phyloP scores from a whole-genome alignment of 208 protist species.

The Leishmania gerbilli region DNA sequence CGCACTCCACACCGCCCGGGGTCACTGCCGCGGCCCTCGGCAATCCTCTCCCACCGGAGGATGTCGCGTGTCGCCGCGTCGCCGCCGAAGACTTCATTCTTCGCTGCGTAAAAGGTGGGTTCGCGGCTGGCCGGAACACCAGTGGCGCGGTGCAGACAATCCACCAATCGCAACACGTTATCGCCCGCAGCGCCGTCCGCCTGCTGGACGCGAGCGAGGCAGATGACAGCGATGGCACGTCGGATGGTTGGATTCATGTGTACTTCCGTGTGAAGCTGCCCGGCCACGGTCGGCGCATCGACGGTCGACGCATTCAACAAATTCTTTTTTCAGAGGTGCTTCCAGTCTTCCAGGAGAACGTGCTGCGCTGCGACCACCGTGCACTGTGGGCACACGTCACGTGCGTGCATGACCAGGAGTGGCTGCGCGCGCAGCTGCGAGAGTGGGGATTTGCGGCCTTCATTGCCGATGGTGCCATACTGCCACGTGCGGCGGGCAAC shows the following conservation, averaged over 20 bases:
- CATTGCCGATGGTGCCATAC: slow-evolving; percentile 88
- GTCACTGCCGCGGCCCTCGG: background rate
- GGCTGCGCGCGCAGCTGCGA: slow-evolving; percentile 67
- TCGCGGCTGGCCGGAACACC: background rate
- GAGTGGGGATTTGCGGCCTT: slow-evolving; percentile 79
- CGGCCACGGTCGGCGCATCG: slow-evolving; percentile 74
- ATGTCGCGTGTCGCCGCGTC: slow-evolving; percentile 37
- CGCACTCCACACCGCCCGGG: background rate
- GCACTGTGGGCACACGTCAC: slow-evolving; percentile 70
- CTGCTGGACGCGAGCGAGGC: slow-evolving; percentile 23
- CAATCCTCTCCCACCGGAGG: background rate
- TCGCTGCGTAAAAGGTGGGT: slow-evolving; percentile 37
- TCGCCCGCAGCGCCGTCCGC: slow-evolving; percentile 82
- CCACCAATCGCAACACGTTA: slow-evolving; percentile 82
- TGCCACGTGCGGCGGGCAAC: slow-evolving; percentile 89
- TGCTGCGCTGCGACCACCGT: slow-evolving; percentile 30
- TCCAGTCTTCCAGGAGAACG: slow-evolving; percentile 29
- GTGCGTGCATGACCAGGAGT: slow-evolving; percentile 88
- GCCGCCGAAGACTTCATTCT: slow-evolving; percentile 74
- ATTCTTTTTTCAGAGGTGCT: slow-evolving; percentile 57
- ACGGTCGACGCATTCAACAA: slow-evolving; percentile 47
- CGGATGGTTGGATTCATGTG: slow-evolving; percentile 32
- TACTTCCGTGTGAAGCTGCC: slow-evolving; percentile 92
- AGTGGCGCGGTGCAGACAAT: slow-evolving; percentile 75
- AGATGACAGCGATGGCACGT: background rate